Percentiles rank a stretch among this genome's conserved stretches.
These are phyloP conservation scores for Aspergillus floridensis DNA, from an alignment of 2,329 filamentous ascomycete species.

Conservation along the genomic window DNA sequence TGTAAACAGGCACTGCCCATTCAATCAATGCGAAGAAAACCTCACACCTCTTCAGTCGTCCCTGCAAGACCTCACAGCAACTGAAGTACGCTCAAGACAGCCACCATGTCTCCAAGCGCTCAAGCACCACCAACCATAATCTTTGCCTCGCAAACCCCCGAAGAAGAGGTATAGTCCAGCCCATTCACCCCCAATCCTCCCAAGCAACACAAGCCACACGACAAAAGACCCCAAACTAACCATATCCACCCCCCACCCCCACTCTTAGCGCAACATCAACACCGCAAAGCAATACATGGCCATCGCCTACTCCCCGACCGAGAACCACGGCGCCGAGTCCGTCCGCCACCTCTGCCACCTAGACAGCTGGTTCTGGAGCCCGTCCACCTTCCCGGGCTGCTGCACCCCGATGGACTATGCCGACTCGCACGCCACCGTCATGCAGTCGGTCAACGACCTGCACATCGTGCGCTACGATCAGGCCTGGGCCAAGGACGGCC, in stretches of 20 bases:
- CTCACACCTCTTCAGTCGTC: background rate
- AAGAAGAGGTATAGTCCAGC: constrained; percentile 2
- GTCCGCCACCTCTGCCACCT: constrained; percentile 35
- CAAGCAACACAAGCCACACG: too few relatives aligned
- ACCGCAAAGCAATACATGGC: constrained; percentile 39
- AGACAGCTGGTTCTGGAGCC: constrained; percentile 35
- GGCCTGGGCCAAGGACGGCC: constrained; percentile 35
- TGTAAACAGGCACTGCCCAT: background rate
- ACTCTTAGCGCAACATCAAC: constrained; percentile 27
- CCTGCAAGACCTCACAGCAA: background rate
- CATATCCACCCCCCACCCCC: background rate
- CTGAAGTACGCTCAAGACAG: background rate
- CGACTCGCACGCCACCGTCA: constrained; percentile 37
- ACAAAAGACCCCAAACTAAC: background rate
- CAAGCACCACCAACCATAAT: constrained; percentile 6
- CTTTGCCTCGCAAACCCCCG: constrained; percentile 3
- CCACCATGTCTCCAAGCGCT: constrained; percentile 2
- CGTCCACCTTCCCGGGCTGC: constrained; percentile 39
- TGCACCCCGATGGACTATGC: constrained; percentile 40
- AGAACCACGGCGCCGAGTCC: constrained; percentile 34
- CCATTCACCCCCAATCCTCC: background rate
- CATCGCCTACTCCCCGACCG: constrained; percentile 36
- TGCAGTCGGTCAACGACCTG: constrained; percentile 35
- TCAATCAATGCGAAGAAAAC: too few relatives aligned
- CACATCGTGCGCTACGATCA: constrained; percentile 38